Evolutionary conservation across 306 rosid species (phyloP).

Genomic region (Citrullus mucosospermus): DNA sequence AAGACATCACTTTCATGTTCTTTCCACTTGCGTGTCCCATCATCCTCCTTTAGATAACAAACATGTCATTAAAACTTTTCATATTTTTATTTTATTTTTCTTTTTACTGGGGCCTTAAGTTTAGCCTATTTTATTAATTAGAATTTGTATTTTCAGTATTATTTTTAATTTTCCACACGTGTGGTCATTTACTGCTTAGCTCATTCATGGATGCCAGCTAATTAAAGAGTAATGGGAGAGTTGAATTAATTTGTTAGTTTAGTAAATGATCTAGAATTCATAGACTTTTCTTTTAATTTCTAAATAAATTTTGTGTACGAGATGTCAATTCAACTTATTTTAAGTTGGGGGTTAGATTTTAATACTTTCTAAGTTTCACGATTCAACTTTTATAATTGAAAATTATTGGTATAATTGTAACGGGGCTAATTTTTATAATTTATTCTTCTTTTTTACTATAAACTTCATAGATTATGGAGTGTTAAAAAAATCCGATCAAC

Average conservation of each 20-base stretch:
- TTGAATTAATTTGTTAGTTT: not conserved
- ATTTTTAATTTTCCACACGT: not conserved
- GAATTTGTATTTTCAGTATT: not conserved
- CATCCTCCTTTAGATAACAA: not conserved
- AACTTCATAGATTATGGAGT: too few species aligned
- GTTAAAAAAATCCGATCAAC: too few species aligned
- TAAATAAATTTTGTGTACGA: too few species aligned
- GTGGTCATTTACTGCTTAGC: not conserved
- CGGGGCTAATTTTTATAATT: too few species aligned
- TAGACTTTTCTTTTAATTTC: too few species aligned
- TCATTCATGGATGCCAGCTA: constrained; percentile 1
- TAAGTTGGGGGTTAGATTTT: too few species aligned
- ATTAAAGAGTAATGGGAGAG: not conserved
- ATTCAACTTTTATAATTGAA: too few species aligned
- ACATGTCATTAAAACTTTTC: not conserved
- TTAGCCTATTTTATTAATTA: not conserved
- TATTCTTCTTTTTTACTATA: too few species aligned
- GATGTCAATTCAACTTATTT: too few species aligned
- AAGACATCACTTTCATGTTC: not conserved
- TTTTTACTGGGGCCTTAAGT: not conserved
- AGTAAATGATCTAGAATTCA: not conserved
- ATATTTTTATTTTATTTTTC: not conserved
- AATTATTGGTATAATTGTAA: too few species aligned
- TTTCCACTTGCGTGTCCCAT: not conserved
- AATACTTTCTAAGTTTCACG: too few species aligned